A percentile compares a stretch with the other conserved stretches of the same genome.
These are phyloP conservation scores for Xerocomus amazonicus DNA, from an alignment of 1,284 basidiomycete genomes.

Conservation along the genomic window DNA sequence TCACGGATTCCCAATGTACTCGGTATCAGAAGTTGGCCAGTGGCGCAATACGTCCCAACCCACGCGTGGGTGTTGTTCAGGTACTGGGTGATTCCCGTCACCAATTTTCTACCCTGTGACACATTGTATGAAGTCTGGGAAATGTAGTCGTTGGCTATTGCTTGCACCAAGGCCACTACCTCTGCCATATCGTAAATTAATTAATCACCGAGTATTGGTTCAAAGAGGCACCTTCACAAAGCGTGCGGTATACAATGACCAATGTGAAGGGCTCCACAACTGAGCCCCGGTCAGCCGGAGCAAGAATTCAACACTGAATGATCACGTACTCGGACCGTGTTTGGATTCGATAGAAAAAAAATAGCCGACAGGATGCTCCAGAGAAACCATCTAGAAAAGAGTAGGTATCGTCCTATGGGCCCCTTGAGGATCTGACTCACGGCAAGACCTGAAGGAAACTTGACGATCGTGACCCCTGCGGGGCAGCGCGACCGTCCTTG, in stretches of 20 bases:
- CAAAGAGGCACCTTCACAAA: constrained; percentile 60
- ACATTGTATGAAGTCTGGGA: constrained; percentile 30
- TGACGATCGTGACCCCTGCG: constrained; percentile 49
- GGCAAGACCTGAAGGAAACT: constrained; percentile 42
- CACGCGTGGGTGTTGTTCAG: constrained; percentile 61
- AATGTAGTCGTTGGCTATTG: constrained; percentile 44
- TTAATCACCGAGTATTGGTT: constrained; percentile 1
- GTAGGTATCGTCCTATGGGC: constrained; percentile 1
- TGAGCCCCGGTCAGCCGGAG: constrained; percentile 25
- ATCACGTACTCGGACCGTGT: constrained; percentile 50
- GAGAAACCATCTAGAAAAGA: constrained; percentile 58
- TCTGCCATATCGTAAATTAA: constrained; percentile 39
- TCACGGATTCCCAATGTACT: constrained; percentile 34
- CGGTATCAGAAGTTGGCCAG: constrained; percentile 64
- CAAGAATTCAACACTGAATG: not conserved
- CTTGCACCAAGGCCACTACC: constrained; percentile 56
- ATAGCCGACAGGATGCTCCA: constrained; percentile 65
- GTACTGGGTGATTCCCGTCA: constrained; percentile 51
- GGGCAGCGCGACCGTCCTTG: constrained; percentile 40
- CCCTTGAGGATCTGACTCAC: constrained; percentile 29
- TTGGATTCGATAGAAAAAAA: constrained; percentile 66
- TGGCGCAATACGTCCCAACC: constrained; percentile 64
- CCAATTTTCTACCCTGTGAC: constrained; percentile 36
- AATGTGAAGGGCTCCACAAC: constrained; percentile 63
- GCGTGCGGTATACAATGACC: constrained; percentile 64